Percentiles rank a stretch among this genome's conserved stretches.
These are phyloP conservation scores for Picea glauca DNA, from an alignment of 75 land plant species.

Conservation along the genomic window DNA sequence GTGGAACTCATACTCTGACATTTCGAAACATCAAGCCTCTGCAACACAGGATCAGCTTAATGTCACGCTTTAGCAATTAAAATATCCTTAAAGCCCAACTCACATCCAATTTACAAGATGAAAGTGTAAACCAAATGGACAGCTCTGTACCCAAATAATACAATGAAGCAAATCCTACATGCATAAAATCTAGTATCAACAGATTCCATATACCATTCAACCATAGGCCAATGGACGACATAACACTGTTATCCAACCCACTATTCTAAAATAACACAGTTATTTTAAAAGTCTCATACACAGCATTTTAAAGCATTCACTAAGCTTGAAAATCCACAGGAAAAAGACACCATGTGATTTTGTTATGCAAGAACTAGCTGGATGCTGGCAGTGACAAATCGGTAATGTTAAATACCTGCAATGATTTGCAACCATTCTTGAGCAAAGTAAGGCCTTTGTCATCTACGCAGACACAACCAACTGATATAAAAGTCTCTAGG, in stretches of 20 bases:
- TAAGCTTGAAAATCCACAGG: background rate
- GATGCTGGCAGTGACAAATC: no score
- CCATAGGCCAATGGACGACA: no score
- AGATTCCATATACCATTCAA: background rate
- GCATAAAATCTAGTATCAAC: background rate
- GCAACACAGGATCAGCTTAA: background rate
- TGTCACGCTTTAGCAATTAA: background rate
- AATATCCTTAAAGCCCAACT: background rate
- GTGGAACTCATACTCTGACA: constrained; percentile 41
- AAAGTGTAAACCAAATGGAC: no score
- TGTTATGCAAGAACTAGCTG: background rate
- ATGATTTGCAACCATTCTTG: constrained; percentile 38
- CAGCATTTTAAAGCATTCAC: no score
- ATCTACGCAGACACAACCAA: constrained; percentile 30
- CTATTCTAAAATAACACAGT: background rate
- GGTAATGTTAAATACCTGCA: constrained; percentile 29
- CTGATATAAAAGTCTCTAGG: constrained; percentile 29
- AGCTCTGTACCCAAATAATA: background rate
- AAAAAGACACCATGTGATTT: background rate
- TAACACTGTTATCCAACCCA: background rate
- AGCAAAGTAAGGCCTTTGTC: constrained; percentile 39
- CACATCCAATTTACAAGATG: background rate
- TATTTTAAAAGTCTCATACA: no score
- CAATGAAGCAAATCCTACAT: background rate
- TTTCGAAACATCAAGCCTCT: constrained; percentile 58